Conservation (phyloP, 192 early-diverging fungal genomes). For the Geranomyces michiganensis region DNA sequence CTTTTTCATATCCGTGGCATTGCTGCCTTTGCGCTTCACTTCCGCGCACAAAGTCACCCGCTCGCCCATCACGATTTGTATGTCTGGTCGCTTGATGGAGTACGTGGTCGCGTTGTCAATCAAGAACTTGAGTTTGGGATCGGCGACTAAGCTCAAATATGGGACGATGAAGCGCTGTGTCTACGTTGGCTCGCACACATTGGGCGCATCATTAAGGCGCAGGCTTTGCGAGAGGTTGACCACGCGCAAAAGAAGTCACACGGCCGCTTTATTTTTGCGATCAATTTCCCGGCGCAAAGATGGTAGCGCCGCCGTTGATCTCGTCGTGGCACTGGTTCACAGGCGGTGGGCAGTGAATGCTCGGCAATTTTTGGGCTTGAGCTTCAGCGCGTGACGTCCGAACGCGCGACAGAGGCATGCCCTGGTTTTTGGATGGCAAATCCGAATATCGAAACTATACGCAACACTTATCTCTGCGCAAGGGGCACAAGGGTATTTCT, state of each 20-base stretch:
- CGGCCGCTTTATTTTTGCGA: conserved; percentile 1
- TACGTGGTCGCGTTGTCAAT: not conserved
- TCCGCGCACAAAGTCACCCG: not conserved
- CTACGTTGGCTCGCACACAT: conserved; percentile 9
- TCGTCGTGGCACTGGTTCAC: not conserved
- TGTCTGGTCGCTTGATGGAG: conserved; percentile 6
- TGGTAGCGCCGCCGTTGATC: not conserved
- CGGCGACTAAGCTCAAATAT: conserved; percentile 4
- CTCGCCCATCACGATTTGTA: not conserved
- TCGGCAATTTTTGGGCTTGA: too few relatives aligned
- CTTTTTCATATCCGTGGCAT: not conserved
- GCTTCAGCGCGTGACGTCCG: too few relatives aligned
- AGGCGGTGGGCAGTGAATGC: too few relatives aligned
- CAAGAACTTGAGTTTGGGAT: not conserved
- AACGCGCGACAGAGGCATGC: too few relatives aligned
- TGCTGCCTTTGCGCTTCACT: conserved; percentile 7
- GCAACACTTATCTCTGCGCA: too few relatives aligned
- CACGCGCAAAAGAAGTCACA: not conserved
- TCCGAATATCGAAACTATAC: too few relatives aligned
- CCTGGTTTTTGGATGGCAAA: too few relatives aligned
- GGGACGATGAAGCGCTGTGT: not conserved
- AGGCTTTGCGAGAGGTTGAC: not conserved
- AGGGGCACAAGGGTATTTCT: too few relatives aligned
- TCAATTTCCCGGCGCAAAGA: conserved; percentile 1
- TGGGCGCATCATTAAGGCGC: not conserved